Conservation (phyloP, 345 rosid genomes). For the Salix purpurea region DNA sequence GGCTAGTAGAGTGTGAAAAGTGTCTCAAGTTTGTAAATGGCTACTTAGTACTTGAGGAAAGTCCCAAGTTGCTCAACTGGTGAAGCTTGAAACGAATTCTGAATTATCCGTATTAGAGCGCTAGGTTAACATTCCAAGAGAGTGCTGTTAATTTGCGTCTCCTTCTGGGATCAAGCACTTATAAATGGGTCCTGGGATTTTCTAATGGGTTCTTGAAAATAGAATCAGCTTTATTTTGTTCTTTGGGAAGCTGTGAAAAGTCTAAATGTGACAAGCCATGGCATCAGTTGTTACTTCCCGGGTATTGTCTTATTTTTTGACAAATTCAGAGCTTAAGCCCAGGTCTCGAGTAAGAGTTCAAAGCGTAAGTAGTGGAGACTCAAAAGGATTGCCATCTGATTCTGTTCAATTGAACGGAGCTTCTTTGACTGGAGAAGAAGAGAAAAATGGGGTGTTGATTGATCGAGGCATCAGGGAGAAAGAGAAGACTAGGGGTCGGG, state of each 20-base stretch:
- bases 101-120: background rate
- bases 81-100: background rate
- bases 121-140: background rate
- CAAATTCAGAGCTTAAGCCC: constrained; percentile 22
- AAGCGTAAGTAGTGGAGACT: constrained; percentile 31
- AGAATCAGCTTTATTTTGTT: background rate
- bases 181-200: background rate
- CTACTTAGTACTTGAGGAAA: background rate
- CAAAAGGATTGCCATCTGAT: constrained; percentile 31
- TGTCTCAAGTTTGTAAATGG: no score
- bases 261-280: constrained; percentile 15
- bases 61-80: background rate
- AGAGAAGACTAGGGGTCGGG: constrained; percentile 8
- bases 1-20: no score
- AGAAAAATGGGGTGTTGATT: constrained; percentile 11
- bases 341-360: constrained; percentile 45
- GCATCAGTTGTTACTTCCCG: constrained; percentile 31
- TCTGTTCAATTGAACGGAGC: constrained; percentile 33
- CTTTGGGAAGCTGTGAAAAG: background rate
- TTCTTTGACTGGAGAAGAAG: constrained; percentile 25
- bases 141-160: background rate
- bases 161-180: background rate
- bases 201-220: background rate
- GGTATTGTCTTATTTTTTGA: constrained; percentile 20
- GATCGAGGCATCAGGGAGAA: background rate